Conservation (phyloP, 2,329 filamentous ascomycete genomes). For the Coleophoma cylindrospora region DNA sequence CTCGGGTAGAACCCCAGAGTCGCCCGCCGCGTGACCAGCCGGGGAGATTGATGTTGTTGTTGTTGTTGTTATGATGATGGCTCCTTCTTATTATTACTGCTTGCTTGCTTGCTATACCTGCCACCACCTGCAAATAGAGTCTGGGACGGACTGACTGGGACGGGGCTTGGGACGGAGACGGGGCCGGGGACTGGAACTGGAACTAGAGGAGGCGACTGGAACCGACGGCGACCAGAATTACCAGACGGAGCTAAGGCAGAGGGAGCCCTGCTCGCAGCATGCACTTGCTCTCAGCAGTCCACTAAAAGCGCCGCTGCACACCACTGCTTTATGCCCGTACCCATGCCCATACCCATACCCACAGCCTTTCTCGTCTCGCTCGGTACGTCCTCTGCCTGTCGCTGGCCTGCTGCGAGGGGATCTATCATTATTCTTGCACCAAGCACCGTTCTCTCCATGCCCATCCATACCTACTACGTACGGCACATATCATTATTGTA, state of each 20-base stretch:
- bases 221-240: too few species aligned
- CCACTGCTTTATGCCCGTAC: neutral
- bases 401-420: neutral
- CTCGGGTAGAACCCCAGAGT: too few species aligned
- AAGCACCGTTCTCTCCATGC: neutral
- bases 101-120: too few species aligned
- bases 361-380: neutral
- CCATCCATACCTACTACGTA: neutral
- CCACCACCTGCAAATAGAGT: too few species aligned
- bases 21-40: too few species aligned
- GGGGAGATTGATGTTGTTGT: too few species aligned
- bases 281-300: neutral
- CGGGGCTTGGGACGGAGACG: too few species aligned
- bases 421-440: neutral
- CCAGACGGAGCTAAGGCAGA: neutral
- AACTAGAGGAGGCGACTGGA: neutral
- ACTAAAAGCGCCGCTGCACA: conserved; percentile 2
- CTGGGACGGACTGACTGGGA: too few species aligned
- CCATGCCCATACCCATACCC: neutral
- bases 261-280: conserved; percentile 1
- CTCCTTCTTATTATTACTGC: too few species aligned
- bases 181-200: neutral
- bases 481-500: too few species aligned
- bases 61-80: too few species aligned
- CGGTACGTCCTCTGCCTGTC: neutral